These are phyloP conservation scores for Spatholobus suberectus DNA, from an alignment of 306 rosid species.

Conservation along the genomic window DNA sequence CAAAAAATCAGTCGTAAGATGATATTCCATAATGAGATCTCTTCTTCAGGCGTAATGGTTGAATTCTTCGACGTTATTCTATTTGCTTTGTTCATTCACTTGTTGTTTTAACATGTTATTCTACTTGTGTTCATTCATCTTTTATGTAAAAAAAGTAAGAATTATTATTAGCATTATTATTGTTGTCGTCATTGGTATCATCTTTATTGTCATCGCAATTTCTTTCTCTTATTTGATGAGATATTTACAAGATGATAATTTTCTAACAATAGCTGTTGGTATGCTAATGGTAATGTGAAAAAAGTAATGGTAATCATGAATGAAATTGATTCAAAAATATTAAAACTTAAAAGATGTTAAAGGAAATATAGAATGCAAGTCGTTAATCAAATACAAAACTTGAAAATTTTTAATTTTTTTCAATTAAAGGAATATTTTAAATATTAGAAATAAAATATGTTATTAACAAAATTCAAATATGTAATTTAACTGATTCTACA, in stretches of 20 bases:
- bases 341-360: background rate
- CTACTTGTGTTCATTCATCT: background rate
- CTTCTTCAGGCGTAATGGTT: background rate
- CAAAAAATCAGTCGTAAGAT: background rate
- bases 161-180: background rate
- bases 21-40: background rate
- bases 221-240: background rate
- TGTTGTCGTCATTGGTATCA: background rate
- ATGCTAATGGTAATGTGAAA: background rate
- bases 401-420: background rate
- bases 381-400: background rate
- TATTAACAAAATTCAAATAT: background rate
- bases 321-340: background rate
- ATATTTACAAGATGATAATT: background rate
- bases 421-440: background rate
- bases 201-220: background rate
- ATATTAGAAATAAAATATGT: background rate
- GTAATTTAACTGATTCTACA: background rate
- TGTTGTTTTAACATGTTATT: background rate
- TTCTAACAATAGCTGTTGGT: background rate
- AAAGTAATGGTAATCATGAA: background rate
- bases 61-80: background rate
- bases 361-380: background rate
- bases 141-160: background rate
- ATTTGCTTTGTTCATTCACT: background rate